Percentiles rank a stretch among this genome's conserved stretches.
Conservation (phyloP, 2,329 filamentous ascomycete genomes). For the Diaporthe amygdali region DNA sequence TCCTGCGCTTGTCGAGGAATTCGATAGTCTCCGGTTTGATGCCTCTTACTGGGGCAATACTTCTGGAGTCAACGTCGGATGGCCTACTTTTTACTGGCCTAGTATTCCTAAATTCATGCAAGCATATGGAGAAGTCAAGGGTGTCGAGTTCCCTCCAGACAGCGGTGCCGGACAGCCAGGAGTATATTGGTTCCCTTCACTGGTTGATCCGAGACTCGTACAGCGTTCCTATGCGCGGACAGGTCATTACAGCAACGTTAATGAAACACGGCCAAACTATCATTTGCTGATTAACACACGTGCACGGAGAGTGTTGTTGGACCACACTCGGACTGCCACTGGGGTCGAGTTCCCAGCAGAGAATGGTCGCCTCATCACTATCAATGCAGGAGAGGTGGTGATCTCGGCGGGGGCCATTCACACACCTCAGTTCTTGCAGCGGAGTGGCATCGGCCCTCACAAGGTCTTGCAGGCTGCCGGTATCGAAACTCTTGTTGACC, state of each 20-base stretch:
- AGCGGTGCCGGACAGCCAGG: conserved; percentile 45
- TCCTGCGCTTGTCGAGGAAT: conserved; percentile 28
- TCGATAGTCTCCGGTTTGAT: conserved; percentile 39
- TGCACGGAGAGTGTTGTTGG: conserved; percentile 33
- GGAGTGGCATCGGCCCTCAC: conserved; percentile 44
- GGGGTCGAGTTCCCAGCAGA: conserved; percentile 36
- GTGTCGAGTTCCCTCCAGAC: conserved; percentile 43
- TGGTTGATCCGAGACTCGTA: conserved; percentile 45
- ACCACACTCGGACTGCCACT: conserved; percentile 31
- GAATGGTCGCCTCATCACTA: conserved; percentile 22
- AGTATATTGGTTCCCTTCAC: conserved; percentile 48
- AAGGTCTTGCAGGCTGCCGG: conserved; percentile 48
- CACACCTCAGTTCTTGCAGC: conserved; percentile 42
- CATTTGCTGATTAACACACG: conserved; percentile 37
- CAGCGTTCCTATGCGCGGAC: conserved; percentile 45
- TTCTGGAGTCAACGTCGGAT: conserved; percentile 42
- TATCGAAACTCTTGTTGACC: conserved; percentile 45
- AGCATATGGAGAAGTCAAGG: conserved; percentile 42
- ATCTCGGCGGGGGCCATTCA: conserved; percentile 48
- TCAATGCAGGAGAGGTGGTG: conserved; percentile 44
- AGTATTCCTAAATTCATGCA: conserved; percentile 37
- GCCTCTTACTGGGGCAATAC: conserved; percentile 42
- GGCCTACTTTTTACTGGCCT: conserved; percentile 45
- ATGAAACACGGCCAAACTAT: conserved; percentile 35
- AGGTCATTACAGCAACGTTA: conserved; percentile 38